Percentiles rank a stretch among this genome's conserved stretches.
Conservation (phyloP, 257 asterid species). For the Solanum gracilifrons region DNA sequence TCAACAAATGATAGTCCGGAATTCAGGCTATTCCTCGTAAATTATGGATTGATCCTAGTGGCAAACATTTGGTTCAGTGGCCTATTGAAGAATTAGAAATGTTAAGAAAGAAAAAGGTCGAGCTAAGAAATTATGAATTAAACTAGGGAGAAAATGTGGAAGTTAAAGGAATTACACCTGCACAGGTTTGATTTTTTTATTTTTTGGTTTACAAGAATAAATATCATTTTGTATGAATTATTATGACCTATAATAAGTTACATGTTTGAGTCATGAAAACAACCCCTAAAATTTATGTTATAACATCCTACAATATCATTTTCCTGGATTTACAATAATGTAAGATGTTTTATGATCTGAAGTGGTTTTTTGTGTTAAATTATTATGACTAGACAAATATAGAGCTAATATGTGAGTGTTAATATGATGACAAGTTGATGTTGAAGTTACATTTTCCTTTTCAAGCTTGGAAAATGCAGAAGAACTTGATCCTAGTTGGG, state of each 20-base stretch:
- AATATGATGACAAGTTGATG: neutral
- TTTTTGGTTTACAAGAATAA: neutral
- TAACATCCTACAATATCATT: neutral
- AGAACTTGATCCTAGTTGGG: neutral
- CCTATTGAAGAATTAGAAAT: neutral
- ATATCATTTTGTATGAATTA: neutral
- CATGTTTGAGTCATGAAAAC: neutral
- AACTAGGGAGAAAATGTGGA: neutral
- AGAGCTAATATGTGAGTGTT: neutral
- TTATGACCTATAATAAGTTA: neutral
- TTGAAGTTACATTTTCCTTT: neutral
- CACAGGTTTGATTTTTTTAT: neutral
- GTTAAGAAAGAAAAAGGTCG: neutral
- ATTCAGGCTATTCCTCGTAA: neutral
- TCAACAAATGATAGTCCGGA: too few relatives aligned
- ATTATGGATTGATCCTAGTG: neutral
- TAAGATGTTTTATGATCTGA: neutral
- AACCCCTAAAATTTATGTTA: neutral
- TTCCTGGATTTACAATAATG: neutral
- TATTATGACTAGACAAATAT: neutral
- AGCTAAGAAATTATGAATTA: neutral
- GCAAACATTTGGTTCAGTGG: neutral
- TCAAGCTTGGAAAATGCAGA: neutral
- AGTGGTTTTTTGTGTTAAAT: rapidly evolving
- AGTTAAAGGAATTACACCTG: neutral